phyloP scores from a whole-genome alignment of 306 rosid genomes.

The Delonix regia region DNA sequence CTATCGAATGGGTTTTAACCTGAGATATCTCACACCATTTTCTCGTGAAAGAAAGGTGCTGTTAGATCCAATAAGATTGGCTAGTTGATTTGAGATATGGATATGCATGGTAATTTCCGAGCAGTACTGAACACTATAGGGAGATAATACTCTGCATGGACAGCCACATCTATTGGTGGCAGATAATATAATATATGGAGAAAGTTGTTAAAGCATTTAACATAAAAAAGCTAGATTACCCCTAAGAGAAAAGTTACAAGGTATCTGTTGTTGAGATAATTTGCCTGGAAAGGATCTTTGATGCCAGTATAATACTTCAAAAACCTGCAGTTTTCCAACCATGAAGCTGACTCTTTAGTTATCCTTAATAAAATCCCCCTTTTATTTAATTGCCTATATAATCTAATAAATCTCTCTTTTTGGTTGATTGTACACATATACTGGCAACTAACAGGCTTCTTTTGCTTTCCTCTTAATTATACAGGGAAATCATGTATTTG shows the following conservation, averaged over 20 bases:
- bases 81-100: slow-evolving; percentile 15
- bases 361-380: slow-evolving; percentile 28
- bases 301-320: not conserved
- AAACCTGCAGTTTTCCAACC: slow-evolving; percentile 7
- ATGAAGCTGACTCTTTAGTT: slow-evolving; percentile 15
- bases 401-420: not conserved
- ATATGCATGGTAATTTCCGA: slow-evolving; percentile 28
- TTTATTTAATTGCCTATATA: not conserved
- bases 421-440: slow-evolving; percentile 17
- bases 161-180: not conserved
- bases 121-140: not conserved
- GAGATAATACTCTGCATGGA: not conserved
- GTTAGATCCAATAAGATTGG: slow-evolving; percentile 11
- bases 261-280: not conserved
- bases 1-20: slow-evolving; percentile 2
- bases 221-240: not conserved
- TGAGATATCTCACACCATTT: slow-evolving; percentile 2
- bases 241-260: not conserved
- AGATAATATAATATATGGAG: not conserved
- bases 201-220: not conserved
- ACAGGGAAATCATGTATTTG: slow-evolving; percentile 86
- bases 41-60: not conserved
- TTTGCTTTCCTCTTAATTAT: slow-evolving; percentile 36
- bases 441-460: slow-evolving; percentile 26
- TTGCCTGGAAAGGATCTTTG: not conserved